Evolutionary conservation across 371 early-diverging fungal species (phyloP).

Genomic region (Cokeromyces recurvatus): DNA sequence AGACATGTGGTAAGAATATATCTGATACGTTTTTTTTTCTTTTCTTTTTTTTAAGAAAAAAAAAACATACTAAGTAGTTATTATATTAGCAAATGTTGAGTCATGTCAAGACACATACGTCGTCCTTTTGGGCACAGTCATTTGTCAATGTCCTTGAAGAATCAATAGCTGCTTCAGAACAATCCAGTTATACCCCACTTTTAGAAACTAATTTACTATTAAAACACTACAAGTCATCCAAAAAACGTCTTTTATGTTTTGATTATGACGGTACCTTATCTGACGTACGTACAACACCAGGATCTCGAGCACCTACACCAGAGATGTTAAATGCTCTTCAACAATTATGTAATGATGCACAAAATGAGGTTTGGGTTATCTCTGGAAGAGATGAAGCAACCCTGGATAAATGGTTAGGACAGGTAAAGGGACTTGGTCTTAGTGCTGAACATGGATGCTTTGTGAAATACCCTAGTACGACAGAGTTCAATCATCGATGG

Average conservation of each 20-base stretch:
- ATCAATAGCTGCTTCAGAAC: constrained; percentile 33
- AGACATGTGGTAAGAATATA: constrained; percentile 59
- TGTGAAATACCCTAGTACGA: constrained; percentile 54
- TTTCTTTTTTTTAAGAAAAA: background rate
- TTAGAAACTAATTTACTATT: constrained; percentile 44
- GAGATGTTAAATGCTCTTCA: constrained; percentile 63
- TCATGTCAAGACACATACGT: constrained; percentile 86
- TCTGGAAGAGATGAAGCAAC: constrained; percentile 87
- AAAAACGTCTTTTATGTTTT: constrained; percentile 67
- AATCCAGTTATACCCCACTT: constrained; percentile 57
- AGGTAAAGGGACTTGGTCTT: constrained; percentile 76
- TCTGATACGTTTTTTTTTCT: background rate
- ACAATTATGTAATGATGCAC: constrained; percentile 66
- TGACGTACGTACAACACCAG: constrained; percentile 66
- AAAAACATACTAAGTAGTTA: too few species aligned
- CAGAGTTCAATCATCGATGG: constrained; percentile 56
- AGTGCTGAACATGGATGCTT: constrained; percentile 76
- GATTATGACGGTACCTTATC: constrained; percentile 93
- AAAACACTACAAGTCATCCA: constrained; percentile 48
- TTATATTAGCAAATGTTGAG: constrained; percentile 64
- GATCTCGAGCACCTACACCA: constrained; percentile 60
- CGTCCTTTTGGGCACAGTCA: constrained; percentile 52
- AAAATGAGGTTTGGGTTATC: constrained; percentile 87
- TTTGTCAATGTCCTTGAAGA: constrained; percentile 24
- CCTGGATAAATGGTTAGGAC: constrained; percentile 82